phyloP scores from a whole-genome alignment of 2,329 filamentous ascomycete genomes.

The Neoscytalidium dimidiatum region DNA sequence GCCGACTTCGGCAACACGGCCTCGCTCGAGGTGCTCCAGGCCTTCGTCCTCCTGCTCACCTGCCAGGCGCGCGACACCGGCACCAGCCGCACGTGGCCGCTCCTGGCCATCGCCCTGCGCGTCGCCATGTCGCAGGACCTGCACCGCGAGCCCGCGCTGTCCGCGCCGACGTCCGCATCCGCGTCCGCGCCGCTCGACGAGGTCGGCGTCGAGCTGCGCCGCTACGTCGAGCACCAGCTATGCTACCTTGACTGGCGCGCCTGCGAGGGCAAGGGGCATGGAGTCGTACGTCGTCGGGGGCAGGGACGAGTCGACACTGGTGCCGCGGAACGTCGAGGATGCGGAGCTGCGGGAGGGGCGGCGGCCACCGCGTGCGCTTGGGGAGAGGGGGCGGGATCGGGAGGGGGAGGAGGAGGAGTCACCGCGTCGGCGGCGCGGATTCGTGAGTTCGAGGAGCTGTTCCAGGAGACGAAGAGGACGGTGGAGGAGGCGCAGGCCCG shows the following conservation, averaged over 20 bases:
- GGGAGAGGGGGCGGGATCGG: too few species aligned
- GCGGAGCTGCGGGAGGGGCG: conserved; percentile 39
- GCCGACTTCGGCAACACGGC: conserved; percentile 41
- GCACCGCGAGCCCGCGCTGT: conserved; percentile 40
- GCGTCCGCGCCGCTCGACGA: too few species aligned
- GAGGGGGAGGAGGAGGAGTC: too few species aligned
- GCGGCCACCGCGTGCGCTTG: conserved; percentile 35
- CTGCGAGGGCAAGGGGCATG: conserved; percentile 41
- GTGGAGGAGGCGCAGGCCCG: conserved; percentile 38
- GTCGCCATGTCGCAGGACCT: conserved; percentile 41
- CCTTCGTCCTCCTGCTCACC: too few species aligned
- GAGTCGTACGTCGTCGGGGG: conserved; percentile 40
- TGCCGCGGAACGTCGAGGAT: conserved; percentile 41
- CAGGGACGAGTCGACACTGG: conserved; percentile 38
- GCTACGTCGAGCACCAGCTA: conserved; percentile 40
- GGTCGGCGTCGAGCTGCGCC: conserved; percentile 39
- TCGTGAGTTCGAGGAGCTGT: conserved; percentile 35
- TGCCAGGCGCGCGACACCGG: conserved; percentile 41
- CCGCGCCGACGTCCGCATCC: conserved; percentile 38
- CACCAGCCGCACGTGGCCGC: conserved; percentile 41
- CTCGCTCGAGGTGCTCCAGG: conserved; percentile 39
- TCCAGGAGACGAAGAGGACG: conserved; percentile 39
- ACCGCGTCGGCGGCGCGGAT: too few species aligned
- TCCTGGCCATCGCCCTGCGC: conserved; percentile 38
- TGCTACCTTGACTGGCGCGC: conserved; percentile 41